These are phyloP conservation scores for Yarrowia yakushimensis DNA, from an alignment of 805 yeast species.

Conservation along the genomic window DNA sequence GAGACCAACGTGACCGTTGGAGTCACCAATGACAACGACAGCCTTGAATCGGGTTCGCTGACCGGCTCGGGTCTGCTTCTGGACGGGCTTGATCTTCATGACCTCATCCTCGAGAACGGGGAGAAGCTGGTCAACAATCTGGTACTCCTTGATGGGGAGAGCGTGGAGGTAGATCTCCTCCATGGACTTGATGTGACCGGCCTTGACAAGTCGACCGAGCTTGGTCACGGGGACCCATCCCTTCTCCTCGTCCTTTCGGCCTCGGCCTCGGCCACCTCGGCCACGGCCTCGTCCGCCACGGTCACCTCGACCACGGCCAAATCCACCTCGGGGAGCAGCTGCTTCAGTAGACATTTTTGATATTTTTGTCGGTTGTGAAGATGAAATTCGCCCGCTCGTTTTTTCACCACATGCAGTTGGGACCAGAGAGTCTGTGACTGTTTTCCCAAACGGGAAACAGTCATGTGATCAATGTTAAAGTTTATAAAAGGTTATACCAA, in stretches of 20 bases:
- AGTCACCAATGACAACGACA: slow-evolving; percentile 98
- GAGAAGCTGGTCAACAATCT: slow-evolving; percentile 93
- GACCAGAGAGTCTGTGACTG: slow-evolving; percentile 15
- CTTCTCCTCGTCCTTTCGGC: slow-evolving; percentile 90
- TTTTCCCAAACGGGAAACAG: not conserved
- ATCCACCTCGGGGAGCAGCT: slow-evolving; percentile 38
- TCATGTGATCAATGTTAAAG: too few relatives aligned
- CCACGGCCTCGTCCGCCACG: slow-evolving; percentile 44
- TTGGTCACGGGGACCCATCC: slow-evolving; percentile 99
- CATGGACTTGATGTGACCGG: slow-evolving; percentile 92
- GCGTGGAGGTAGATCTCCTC: slow-evolving; percentile 99
- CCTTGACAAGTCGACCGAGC: slow-evolving; percentile 99
- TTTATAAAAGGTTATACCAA: too few relatives aligned
- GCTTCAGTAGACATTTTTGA: slow-evolving; percentile 25
- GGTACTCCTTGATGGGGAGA: slow-evolving; percentile 98
- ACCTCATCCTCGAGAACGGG: slow-evolving; percentile 97
- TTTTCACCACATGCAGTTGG: slow-evolving; percentile 1
- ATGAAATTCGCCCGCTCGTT: not conserved
- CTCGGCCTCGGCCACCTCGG: slow-evolving; percentile 65
- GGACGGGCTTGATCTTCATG: slow-evolving; percentile 99
- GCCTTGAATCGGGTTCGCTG: slow-evolving; percentile 99
- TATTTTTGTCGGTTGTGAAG: slow-evolving; percentile 19
- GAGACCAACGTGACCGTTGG: slow-evolving; percentile 99
- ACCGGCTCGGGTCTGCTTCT: slow-evolving; percentile 99
- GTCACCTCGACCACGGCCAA: slow-evolving; percentile 42